phyloP scores from a whole-genome alignment of 2,329 filamentous ascomycete species.

The Colletotrichum acutatum region DNA sequence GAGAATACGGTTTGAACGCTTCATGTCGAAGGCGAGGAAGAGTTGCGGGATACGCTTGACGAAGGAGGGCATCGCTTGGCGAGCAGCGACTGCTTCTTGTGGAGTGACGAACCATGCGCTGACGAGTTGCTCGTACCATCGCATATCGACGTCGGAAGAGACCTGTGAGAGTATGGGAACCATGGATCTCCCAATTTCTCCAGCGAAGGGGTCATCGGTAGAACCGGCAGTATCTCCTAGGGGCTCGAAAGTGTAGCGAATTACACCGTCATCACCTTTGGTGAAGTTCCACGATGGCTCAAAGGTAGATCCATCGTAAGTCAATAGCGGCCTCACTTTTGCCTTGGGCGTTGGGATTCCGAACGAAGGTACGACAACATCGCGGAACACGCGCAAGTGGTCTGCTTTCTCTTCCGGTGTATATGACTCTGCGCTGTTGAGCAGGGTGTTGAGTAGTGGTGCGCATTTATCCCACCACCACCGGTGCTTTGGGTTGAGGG shows the following conservation, averaged over 20 bases:
- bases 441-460: constrained; percentile 12
- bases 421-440: constrained; percentile 22
- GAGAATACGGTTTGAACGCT: constrained; percentile 34
- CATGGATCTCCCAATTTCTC: constrained; percentile 14
- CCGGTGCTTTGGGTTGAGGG: constrained; percentile 11
- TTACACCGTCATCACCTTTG: constrained; percentile 10
- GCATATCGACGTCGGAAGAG: constrained; percentile 25
- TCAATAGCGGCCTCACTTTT: constrained; percentile 17
- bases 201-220: constrained; percentile 16
- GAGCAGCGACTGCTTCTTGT: constrained; percentile 1
- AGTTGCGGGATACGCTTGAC: constrained; percentile 36
- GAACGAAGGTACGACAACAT: constrained; percentile 30
- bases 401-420: constrained; percentile 24
- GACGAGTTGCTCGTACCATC: constrained; percentile 25
- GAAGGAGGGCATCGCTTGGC: not conserved
- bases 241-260: constrained; percentile 26
- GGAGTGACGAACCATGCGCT: constrained; percentile 23
- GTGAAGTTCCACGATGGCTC: constrained; percentile 30
- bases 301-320: constrained; percentile 27
- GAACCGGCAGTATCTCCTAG: constrained; percentile 20
- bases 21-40: constrained; percentile 39
- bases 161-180: constrained; percentile 16
- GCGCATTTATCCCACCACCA: constrained; percentile 31
- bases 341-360: constrained; percentile 18
- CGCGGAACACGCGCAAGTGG: constrained; percentile 30